These are phyloP conservation scores for Cymbidium sinense DNA, from an alignment of 106 monocot species.

Conservation along the genomic window DNA sequence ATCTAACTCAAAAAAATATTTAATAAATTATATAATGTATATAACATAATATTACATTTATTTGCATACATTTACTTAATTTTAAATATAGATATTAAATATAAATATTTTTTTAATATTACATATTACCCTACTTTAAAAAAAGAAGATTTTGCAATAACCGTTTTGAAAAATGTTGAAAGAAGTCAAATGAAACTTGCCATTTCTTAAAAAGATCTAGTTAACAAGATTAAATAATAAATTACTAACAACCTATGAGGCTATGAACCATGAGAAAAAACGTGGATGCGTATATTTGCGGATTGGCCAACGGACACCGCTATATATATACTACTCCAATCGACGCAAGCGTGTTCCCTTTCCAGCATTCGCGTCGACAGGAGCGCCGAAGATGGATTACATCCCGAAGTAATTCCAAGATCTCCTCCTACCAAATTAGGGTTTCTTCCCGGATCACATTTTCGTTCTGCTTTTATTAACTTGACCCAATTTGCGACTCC, in stretches of 20 bases:
- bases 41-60: too few relatives aligned
- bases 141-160: too few relatives aligned
- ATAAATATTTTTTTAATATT: too few relatives aligned
- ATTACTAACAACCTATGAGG: not conserved
- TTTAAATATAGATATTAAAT: too few relatives aligned
- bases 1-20: too few relatives aligned
- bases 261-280: not conserved
- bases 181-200: too few relatives aligned
- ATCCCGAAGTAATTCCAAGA: constrained; percentile 1
- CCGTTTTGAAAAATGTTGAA: too few relatives aligned
- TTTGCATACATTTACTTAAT: too few relatives aligned
- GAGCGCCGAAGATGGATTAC: not conserved
- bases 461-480: too few relatives aligned
- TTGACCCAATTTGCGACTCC: not conserved
- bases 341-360: not conserved
- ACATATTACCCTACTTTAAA: too few relatives aligned
- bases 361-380: not conserved
- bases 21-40: too few relatives aligned
- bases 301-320: constrained; percentile 1
- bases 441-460: not conserved
- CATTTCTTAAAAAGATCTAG: too few relatives aligned
- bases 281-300: constrained; percentile 1
- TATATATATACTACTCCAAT: not conserved
- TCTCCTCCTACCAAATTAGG: constrained; percentile 3
- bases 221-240: not conserved